phyloP scores from a whole-genome alignment of 306 rosid genomes.

The Lupinus albus region DNA sequence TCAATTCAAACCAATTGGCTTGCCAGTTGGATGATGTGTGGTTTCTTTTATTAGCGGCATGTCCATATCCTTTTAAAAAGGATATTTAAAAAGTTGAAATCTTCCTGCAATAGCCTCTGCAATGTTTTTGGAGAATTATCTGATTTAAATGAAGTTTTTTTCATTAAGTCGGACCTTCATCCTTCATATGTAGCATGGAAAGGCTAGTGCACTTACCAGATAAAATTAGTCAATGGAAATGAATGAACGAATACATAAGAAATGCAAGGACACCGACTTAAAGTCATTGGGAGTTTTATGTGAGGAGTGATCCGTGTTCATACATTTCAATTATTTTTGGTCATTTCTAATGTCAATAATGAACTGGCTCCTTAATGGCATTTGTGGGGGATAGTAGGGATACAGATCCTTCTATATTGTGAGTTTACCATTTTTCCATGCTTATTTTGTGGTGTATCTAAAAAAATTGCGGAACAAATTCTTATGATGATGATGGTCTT shows the following conservation, averaged over 20 bases:
- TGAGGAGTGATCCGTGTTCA: slow-evolving; percentile 28
- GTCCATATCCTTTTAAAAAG: slow-evolving; percentile 38
- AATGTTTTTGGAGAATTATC: slow-evolving; percentile 30
- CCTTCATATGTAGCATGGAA: slow-evolving; percentile 37
- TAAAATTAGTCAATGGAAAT: slow-evolving; percentile 36
- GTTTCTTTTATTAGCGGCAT: slow-evolving; percentile 36
- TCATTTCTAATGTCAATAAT: slow-evolving; percentile 33
- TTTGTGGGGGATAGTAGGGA: slow-evolving; percentile 32
- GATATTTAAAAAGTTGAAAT: slow-evolving; percentile 33
- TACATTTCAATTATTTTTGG: slow-evolving; percentile 18
- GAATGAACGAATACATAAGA: slow-evolving; percentile 24
- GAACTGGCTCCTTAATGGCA: slow-evolving; percentile 32
- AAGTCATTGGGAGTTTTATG: slow-evolving; percentile 22
- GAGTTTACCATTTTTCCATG: slow-evolving; percentile 20
- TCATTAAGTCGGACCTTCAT: slow-evolving; percentile 37
- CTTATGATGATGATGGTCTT: slow-evolving; percentile 34
- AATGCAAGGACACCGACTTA: slow-evolving; percentile 19
- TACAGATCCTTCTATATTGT: slow-evolving; percentile 27
- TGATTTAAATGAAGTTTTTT: slow-evolving; percentile 38
- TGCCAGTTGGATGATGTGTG: slow-evolving; percentile 44
- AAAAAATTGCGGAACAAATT: slow-evolving; percentile 21
- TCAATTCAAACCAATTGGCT: slow-evolving; percentile 47
- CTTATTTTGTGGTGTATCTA: slow-evolving; percentile 32
- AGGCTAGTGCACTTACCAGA: slow-evolving; percentile 33
- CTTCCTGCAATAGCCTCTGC: slow-evolving; percentile 37